Conservation (phyloP, 352 stramenopile species). For the Phytophthora citricola region DNA sequence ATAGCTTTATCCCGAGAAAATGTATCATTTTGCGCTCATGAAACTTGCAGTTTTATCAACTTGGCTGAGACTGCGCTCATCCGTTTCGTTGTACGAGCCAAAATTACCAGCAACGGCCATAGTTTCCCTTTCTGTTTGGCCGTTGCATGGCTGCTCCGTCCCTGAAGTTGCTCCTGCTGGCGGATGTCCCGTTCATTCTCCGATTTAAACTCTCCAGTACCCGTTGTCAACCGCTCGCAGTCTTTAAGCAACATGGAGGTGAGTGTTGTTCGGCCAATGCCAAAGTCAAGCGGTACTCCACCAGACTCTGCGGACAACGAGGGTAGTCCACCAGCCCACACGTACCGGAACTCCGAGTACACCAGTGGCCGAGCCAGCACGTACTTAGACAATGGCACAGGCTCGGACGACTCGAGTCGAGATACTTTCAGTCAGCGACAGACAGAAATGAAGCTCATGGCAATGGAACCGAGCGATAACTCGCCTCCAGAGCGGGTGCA, state of each 20-base stretch:
- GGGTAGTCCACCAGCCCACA: conserved; percentile 7
- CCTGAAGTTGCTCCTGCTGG: not conserved
- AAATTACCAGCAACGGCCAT: not conserved
- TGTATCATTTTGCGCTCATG: conserved; percentile 40
- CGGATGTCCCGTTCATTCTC: conserved; percentile 20
- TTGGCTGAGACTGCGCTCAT: conserved; percentile 7
- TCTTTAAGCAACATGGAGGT: conserved; percentile 32
- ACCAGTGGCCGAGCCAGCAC: conserved; percentile 26
- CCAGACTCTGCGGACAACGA: not conserved
- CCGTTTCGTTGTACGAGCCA: conserved; percentile 14
- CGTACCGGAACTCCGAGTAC: conserved; percentile 34
- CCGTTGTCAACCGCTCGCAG: not conserved
- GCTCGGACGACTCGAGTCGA: conserved; percentile 21
- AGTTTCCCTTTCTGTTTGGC: not conserved
- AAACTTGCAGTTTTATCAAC: not conserved
- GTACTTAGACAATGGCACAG: conserved; percentile 21
- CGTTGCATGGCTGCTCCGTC: conserved; percentile 4
- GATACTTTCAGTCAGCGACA: conserved; percentile 24
- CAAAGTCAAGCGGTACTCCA: conserved; percentile 10
- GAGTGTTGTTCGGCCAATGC: conserved; percentile 30
- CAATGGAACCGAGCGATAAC: conserved; percentile 43
- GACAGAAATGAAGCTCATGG: conserved; percentile 74
- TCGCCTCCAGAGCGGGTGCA: conserved; percentile 39
- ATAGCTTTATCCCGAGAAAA: conserved; percentile 21
- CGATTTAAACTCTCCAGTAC: conserved; percentile 28